These are phyloP conservation scores for Fragosphaeria purpurea DNA, from an alignment of 2,329 filamentous ascomycete species.

Conservation along the genomic window DNA sequence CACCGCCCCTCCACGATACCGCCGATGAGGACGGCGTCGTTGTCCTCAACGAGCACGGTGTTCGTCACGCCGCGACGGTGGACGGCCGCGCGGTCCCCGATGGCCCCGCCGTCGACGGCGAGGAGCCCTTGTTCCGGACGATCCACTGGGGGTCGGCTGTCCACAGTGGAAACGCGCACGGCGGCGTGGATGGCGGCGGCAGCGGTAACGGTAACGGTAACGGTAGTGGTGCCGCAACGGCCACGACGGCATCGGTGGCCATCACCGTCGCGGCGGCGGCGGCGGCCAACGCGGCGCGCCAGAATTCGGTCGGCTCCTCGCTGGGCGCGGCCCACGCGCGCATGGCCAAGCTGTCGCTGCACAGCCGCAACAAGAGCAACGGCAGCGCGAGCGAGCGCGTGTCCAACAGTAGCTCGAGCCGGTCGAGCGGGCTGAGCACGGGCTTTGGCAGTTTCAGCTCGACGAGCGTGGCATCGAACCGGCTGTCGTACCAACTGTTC, in stretches of 20 bases:
- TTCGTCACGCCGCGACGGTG: too few relatives aligned
- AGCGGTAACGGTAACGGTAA: not conserved
- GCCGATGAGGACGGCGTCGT: too few relatives aligned
- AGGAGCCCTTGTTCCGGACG: not conserved
- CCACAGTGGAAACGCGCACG: too few relatives aligned
- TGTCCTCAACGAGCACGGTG: too few relatives aligned
- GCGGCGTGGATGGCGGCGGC: too few relatives aligned
- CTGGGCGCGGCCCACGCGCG: not conserved
- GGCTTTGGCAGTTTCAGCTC: constrained; percentile 7
- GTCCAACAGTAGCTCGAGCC: constrained; percentile 5
- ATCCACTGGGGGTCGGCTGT: constrained; percentile 1
- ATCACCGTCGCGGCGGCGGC: not conserved
- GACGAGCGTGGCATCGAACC: constrained; percentile 1
- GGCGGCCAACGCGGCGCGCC: not conserved
- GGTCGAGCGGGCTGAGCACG: constrained; percentile 1
- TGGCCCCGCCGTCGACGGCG: not conserved
- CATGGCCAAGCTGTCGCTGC: constrained; percentile 1
- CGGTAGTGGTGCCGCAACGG: not conserved
- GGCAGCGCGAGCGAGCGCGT: constrained; percentile 10
- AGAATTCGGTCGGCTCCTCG: not conserved
- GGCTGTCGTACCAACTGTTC: not conserved
- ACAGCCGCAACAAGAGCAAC: constrained; percentile 12
- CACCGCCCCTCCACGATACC: constrained; percentile 3
- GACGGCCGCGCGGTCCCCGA: too few relatives aligned
- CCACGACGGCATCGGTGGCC: too few relatives aligned